These are phyloP conservation scores for Alliaria petiolata DNA, from an alignment of 345 rosid genomes.

Conservation along the genomic window DNA sequence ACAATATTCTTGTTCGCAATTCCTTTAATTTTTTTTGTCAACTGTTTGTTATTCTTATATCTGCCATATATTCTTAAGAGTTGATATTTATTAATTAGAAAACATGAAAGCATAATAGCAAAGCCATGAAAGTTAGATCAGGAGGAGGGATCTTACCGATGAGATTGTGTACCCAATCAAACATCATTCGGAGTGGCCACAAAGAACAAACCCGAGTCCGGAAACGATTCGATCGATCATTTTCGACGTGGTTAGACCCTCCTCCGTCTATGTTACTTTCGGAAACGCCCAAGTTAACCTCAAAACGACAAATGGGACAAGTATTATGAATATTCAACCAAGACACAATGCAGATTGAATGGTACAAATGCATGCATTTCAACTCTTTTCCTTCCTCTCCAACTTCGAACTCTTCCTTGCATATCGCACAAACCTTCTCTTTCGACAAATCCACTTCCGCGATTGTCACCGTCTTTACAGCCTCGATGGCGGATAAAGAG, in stretches of 20 bases:
- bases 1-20: background rate
- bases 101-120: slow-evolving; percentile 11
- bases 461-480: slow-evolving; percentile 39
- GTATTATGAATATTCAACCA: slow-evolving; percentile 70
- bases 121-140: slow-evolving; percentile 23
- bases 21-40: background rate
- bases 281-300: slow-evolving; percentile 22
- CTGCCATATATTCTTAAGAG: slow-evolving; percentile 14
- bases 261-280: background rate
- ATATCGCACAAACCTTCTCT: slow-evolving; percentile 57
- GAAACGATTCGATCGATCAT: slow-evolving; percentile 12
- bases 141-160: slow-evolving; percentile 12
- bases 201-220: background rate
- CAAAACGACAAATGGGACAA: slow-evolving; percentile 68
- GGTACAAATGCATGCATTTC: slow-evolving; percentile 70
- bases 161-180: slow-evolving; percentile 28
- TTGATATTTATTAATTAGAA: slow-evolving; percentile 2
- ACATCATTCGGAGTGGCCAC: slow-evolving; percentile 21
- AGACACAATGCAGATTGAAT: slow-evolving; percentile 62
- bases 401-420: slow-evolving; percentile 66
- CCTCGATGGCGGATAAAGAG: slow-evolving; percentile 40
- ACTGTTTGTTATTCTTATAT: background rate
- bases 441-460: slow-evolving; percentile 30
- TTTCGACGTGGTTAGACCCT: background rate
- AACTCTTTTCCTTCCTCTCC: slow-evolving; percentile 51